A percentile compares a stretch with the other conserved stretches of the same genome.
Evolutionary conservation across 192 early-diverging fungal genomes (phyloP).

Genomic region (Backusella liffmaniae): DNA sequence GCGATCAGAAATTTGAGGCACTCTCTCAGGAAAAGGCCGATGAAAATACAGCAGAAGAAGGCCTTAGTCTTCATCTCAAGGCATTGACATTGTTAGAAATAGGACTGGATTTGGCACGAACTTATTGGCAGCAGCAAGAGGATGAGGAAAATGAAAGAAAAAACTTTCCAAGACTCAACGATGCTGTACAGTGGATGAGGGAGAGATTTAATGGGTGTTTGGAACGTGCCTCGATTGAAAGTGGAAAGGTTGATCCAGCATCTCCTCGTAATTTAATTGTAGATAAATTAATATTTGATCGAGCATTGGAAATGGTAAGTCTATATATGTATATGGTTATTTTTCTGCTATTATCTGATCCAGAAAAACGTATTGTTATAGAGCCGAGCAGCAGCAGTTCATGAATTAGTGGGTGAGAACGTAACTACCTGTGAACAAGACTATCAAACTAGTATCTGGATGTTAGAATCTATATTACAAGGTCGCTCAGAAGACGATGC

Average conservation of each 20-base stretch:
- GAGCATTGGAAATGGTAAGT: conserved; percentile 65
- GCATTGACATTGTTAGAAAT: conserved; percentile 63
- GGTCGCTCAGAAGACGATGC: conserved; percentile 39
- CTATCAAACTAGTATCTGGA: conserved; percentile 74
- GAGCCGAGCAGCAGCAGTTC: conserved; percentile 61
- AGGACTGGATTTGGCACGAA: conserved; percentile 53
- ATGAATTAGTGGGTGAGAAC: conserved; percentile 64
- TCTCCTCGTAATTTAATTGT: conserved; percentile 41
- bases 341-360: not conserved
- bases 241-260: conserved; percentile 43
- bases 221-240: conserved; percentile 71
- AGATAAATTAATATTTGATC: conserved; percentile 74
- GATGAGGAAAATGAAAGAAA: conserved; percentile 35
- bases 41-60: conserved; percentile 56
- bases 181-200: conserved; percentile 86
- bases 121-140: conserved; percentile 51
- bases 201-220: conserved; percentile 89
- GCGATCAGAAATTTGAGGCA: conserved; percentile 55
- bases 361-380: conserved; percentile 9
- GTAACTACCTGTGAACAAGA: conserved; percentile 67
- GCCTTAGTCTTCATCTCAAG: conserved; percentile 67
- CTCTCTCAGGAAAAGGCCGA: conserved; percentile 40
- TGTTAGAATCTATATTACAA: conserved; percentile 72
- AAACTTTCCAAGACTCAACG: conserved; percentile 46
- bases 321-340: not conserved